phyloP scores from a whole-genome alignment of 345 rosid species.

The Turritis glabra region DNA sequence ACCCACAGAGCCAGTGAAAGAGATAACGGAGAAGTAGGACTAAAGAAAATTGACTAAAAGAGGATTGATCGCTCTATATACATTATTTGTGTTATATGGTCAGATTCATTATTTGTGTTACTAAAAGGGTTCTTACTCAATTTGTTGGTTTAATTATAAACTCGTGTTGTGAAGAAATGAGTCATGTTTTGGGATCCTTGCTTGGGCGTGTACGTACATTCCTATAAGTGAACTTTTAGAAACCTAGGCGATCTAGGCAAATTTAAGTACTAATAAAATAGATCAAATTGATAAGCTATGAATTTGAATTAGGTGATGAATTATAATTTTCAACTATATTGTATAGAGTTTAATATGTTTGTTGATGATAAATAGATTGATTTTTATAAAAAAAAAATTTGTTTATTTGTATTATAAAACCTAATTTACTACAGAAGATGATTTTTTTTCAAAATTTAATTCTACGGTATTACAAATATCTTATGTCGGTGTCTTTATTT shows the following conservation, averaged over 20 bases:
- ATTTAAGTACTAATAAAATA: too few relatives aligned
- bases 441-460: background rate
- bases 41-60: background rate
- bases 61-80: background rate
- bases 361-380: too few relatives aligned
- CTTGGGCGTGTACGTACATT: background rate
- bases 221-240: too few relatives aligned
- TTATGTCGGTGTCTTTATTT: background rate
- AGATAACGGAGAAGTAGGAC: background rate
- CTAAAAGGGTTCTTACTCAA: background rate
- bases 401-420: too few relatives aligned
- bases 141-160: too few relatives aligned
- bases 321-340: too few relatives aligned
- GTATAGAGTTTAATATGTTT: too few relatives aligned
- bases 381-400: too few relatives aligned
- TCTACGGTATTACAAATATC: background rate
- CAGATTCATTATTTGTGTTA: background rate
- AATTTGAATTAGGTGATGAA: too few relatives aligned
- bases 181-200: background rate
- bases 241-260: too few relatives aligned
- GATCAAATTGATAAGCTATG: too few relatives aligned
- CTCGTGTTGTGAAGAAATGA: background rate
- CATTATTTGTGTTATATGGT: background rate
- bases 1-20: conserved; percentile 4
- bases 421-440: background rate